Evolutionary conservation across 2,329 filamentous ascomycete species (phyloP), one percentile per base, ranked within the genome.

Genomic region (Penicillium frequentans): DNA sequence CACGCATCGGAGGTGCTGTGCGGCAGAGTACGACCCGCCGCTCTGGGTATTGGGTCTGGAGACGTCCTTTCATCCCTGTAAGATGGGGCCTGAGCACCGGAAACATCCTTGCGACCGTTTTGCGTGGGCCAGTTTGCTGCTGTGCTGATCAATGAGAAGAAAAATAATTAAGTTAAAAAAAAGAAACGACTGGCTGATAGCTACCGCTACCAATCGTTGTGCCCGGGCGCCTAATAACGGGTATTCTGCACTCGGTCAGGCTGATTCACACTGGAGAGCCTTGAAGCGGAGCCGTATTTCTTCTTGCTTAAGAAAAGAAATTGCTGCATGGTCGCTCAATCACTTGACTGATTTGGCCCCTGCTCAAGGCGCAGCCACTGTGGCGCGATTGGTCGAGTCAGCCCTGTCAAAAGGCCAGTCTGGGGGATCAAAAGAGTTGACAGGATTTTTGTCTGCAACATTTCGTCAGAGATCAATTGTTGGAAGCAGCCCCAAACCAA

Each of bases 201-300:
- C 42, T 26, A 37, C 37, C 21, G 39, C 27, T 26, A 39, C 39
- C 29, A 39, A 27, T 37, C 42, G 21, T 27, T 58, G 55, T 60
- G 49, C 31, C 35, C 49, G 49, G 58, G 64, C 62, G 64, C 64
- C 62, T 65, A 62, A 64, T 52, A 49, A 42, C 49, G 52, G 19
- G 47, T 57, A 26, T 50, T 49, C 59, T 58, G 60, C 58, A 55
- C 19, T n/a, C 24, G 43, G 46, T 56, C 37, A 8, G 48, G 50
- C 55, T 33, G 16, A 33, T 55, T 52, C 52, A 58, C 48, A 59
- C 26, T 11, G 11, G 31, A 21, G 35, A 26, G 21, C 21, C 16
- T 42, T 27, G 49, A 29, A 39, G 35, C 14, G 31, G 5, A 37
- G 31, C 16, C 14, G 2, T 24, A 6, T 49, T 16, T 47, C n/a